Evolutionary conservation across 1,139 yeast species (phyloP).

Genomic region (Suhomyces wounanorum): DNA sequence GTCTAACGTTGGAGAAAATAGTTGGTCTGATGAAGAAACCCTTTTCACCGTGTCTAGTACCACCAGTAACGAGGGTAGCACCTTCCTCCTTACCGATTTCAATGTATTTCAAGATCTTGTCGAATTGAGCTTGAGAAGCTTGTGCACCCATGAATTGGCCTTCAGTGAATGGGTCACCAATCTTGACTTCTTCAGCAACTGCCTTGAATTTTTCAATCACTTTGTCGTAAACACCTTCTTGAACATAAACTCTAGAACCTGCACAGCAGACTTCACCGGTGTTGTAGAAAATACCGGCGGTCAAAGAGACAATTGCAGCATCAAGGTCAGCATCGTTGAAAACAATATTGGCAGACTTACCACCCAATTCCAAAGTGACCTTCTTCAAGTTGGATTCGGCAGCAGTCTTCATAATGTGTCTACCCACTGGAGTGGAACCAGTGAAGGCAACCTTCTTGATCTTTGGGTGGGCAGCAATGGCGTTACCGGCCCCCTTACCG

Average conservation of each 20-base stretch:
- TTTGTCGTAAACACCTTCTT: slow-evolving; percentile 72
- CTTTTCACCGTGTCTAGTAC: slow-evolving; percentile 63
- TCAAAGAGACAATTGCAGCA: slow-evolving; percentile 58
- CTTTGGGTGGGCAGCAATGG: slow-evolving; percentile 32
- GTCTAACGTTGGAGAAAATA: slow-evolving; percentile 68
- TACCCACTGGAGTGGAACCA: slow-evolving; percentile 40
- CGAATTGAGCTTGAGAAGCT: slow-evolving; percentile 72
- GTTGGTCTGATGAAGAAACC: slow-evolving; percentile 85
- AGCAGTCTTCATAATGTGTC: slow-evolving; percentile 34
- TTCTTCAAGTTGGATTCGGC: slow-evolving; percentile 36
- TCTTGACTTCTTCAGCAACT: slow-evolving; percentile 56
- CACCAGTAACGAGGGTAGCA: slow-evolving; percentile 76
- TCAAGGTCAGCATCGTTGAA: slow-evolving; percentile 33
- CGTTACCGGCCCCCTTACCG: slow-evolving; percentile 35
- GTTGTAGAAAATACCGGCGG: slow-evolving; percentile 71
- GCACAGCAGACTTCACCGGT: slow-evolving; percentile 91
- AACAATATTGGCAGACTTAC: slow-evolving; percentile 36
- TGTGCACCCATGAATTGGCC: slow-evolving; percentile 83
- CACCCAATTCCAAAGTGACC: slow-evolving; percentile 39
- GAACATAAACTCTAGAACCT: slow-evolving; percentile 79
- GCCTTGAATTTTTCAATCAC: slow-evolving; percentile 60
- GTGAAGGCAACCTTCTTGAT: slow-evolving; percentile 40
- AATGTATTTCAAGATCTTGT: slow-evolving; percentile 73
- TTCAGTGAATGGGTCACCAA: slow-evolving; percentile 79
- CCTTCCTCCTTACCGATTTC: slow-evolving; percentile 75